phyloP scores from a whole-genome alignment of 768 basidiomycete species.

The Lactifluus volemus region DNA sequence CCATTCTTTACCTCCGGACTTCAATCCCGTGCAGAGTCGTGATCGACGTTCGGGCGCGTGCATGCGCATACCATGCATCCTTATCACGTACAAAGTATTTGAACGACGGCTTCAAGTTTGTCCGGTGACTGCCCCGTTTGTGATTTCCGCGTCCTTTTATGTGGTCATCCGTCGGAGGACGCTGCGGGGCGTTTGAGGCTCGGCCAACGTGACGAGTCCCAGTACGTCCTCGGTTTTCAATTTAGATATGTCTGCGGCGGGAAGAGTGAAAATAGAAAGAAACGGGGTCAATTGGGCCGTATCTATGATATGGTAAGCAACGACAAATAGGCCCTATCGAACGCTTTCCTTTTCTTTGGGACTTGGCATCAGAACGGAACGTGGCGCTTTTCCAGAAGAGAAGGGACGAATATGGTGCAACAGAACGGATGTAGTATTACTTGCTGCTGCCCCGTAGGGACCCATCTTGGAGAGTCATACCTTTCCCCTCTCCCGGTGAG shows the following conservation, averaged over 20 bases:
- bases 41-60: neutral
- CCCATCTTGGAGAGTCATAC: neutral
- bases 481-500: neutral
- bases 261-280: neutral
- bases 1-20: neutral
- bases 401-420: neutral
- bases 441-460: neutral
- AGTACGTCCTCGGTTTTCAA: neutral
- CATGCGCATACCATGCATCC: neutral
- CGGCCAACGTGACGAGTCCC: neutral
- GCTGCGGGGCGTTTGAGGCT: neutral
- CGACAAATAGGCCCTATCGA: neutral
- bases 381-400: conserved; percentile 1
- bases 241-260: neutral
- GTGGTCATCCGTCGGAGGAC: conserved; percentile 6
- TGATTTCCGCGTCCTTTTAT: neutral
- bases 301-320: neutral
- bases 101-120: neutral
- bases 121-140: neutral
- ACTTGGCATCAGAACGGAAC: conserved; percentile 4
- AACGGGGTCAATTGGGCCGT: neutral
- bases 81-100: neutral
- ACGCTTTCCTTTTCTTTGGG: neutral
- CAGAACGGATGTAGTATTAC: neutral
- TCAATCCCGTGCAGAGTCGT: neutral